Conservation (phyloP, 2,329 filamentous ascomycete genomes). For the Fusarium mundagurra region DNA sequence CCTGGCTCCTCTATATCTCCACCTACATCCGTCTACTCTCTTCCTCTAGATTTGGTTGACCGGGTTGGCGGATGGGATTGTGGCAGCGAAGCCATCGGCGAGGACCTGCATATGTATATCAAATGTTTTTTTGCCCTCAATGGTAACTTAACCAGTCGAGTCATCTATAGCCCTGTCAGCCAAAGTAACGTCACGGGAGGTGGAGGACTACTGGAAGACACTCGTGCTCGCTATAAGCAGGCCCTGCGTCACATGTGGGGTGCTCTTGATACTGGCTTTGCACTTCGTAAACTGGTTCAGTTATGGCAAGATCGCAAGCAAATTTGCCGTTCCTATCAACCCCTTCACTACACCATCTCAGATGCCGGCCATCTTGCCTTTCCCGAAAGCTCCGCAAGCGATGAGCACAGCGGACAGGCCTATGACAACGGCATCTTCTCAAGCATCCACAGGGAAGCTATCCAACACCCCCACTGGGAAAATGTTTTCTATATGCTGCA, state of each 20-base stretch:
- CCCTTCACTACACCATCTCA: slow-evolving; percentile 61
- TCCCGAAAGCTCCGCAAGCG: slow-evolving; percentile 55
- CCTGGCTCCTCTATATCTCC: slow-evolving; percentile 71
- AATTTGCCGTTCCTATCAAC: slow-evolving; percentile 64
- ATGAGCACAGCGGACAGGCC: slow-evolving; percentile 52
- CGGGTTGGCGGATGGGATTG: slow-evolving; percentile 78
- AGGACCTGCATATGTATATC: slow-evolving; percentile 81
- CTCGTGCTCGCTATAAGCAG: slow-evolving; percentile 75
- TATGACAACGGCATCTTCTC: slow-evolving; percentile 64
- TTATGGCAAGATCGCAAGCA: slow-evolving; percentile 68
- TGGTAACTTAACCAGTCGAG: slow-evolving; percentile 71
- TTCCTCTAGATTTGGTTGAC: slow-evolving; percentile 73
- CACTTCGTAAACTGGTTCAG: slow-evolving; percentile 66
- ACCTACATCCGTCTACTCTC: slow-evolving; percentile 78
- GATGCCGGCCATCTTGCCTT: slow-evolving; percentile 59
- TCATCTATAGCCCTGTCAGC: slow-evolving; percentile 75
- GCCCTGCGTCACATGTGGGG: slow-evolving; percentile 82
- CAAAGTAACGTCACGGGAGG: slow-evolving; percentile 76
- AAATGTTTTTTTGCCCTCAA: slow-evolving; percentile 81
- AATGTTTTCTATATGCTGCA: slow-evolving; percentile 69
- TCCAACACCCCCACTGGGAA: slow-evolving; percentile 63
- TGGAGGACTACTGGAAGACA: slow-evolving; percentile 63
- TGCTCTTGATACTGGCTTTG: slow-evolving; percentile 74
- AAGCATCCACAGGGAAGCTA: slow-evolving; percentile 61
- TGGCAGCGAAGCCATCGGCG: slow-evolving; percentile 75